phyloP scores from a whole-genome alignment of 257 asterid species.

The Mitragyna speciosa region DNA sequence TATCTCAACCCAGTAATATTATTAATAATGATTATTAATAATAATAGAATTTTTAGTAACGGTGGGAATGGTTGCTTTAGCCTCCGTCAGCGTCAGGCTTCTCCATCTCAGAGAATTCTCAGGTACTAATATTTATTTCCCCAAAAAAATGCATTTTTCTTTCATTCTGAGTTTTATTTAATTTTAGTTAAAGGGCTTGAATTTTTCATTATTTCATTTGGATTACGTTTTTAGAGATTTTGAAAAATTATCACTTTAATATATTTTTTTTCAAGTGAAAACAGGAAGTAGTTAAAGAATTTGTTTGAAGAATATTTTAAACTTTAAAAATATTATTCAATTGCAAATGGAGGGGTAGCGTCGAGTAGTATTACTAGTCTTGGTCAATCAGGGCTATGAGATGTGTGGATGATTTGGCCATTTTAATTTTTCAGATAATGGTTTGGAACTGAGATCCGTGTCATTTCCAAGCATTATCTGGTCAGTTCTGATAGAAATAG shows the following conservation, averaged over 20 bases:
- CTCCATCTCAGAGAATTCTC: slow-evolving; percentile 67
- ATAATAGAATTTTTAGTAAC: slow-evolving; percentile 21
- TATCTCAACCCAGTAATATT: slow-evolving; percentile 30
- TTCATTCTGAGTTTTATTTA: neutral
- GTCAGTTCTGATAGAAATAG: neutral
- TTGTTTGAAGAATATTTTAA: no score
- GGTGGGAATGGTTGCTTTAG: slow-evolving; percentile 46
- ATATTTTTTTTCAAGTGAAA: no score
- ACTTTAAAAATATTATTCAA: no score
- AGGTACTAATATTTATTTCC: slow-evolving; percentile 22
- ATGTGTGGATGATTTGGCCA: neutral
- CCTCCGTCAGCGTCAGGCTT: slow-evolving; percentile 77
- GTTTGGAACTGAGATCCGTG: neutral
- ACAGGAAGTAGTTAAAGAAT: no score
- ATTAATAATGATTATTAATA: slow-evolving; percentile 13
- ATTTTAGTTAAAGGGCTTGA: no score
- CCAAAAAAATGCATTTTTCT: neutral
- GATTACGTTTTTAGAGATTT: no score
- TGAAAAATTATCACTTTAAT: no score
- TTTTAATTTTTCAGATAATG: neutral
- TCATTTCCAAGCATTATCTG: neutral
- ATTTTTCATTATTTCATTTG: no score
- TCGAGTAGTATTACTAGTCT: no score
- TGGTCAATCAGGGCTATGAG: neutral
- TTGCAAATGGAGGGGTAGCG: no score